These are phyloP conservation scores for Strobilomyces confusus DNA, from an alignment of 768 basidiomycete genomes.

Conservation along the genomic window DNA sequence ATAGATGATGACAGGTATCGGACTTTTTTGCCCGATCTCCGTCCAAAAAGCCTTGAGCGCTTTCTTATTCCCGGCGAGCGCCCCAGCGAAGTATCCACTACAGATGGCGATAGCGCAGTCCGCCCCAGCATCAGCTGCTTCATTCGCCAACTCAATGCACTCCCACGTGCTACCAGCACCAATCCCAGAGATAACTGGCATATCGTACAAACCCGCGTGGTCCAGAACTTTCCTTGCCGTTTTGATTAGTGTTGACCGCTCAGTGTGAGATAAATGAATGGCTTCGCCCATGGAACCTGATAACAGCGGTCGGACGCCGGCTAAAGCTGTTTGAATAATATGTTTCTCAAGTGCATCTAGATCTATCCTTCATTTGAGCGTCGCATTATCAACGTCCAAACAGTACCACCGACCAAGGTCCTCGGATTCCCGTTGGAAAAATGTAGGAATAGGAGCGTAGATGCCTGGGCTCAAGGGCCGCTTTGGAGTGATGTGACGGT, in stretches of 20 bases:
- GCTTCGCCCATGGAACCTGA: constrained; percentile 88
- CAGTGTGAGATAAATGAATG: constrained; percentile 62
- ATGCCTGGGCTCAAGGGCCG: constrained; percentile 72
- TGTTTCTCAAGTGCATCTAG: constrained; percentile 65
- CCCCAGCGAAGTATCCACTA: constrained; percentile 85
- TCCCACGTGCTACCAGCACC: constrained; percentile 82
- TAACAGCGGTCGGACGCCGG: constrained; percentile 68
- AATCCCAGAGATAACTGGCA: constrained; percentile 79
- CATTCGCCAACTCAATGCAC: constrained; percentile 67
- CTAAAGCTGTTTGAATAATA: constrained; percentile 57
- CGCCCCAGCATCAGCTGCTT: constrained; percentile 82
- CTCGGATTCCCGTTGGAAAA: constrained; percentile 72
- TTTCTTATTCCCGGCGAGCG: constrained; percentile 50
- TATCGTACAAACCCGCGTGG: constrained; percentile 46
- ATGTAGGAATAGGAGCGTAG: constrained; percentile 83
- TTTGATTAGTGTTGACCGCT: constrained; percentile 62
- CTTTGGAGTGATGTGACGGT: constrained; percentile 19
- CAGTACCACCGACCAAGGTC: constrained; percentile 64
- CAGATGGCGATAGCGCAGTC: constrained; percentile 84
- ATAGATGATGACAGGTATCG: constrained; percentile 85
- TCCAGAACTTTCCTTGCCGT: constrained; percentile 72
- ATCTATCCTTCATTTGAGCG: constrained; percentile 36
- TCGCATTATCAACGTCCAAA: not conserved
- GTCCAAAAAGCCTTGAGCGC: constrained; percentile 78
- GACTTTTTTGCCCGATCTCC: constrained; percentile 74